These are phyloP conservation scores for Nitzschia sp. DNA, from an alignment of 108 stramenopile species.

Conservation along the genomic window DNA sequence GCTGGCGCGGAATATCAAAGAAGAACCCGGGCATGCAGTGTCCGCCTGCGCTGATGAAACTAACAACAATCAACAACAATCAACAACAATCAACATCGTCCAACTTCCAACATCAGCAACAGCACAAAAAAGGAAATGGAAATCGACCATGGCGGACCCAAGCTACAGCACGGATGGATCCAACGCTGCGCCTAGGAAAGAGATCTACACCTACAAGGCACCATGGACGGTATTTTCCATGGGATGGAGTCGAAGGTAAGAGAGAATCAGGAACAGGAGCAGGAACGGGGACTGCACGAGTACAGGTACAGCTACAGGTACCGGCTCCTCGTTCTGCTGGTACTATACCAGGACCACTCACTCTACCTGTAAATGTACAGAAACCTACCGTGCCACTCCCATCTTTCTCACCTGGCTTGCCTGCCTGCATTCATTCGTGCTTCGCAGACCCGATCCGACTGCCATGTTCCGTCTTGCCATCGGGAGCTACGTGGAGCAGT, in stretches of 20 bases:
- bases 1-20: too few species aligned
- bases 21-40: too few species aligned
- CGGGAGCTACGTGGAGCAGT: slow-evolving; percentile 97
- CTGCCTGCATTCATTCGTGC: not conserved
- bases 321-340: too few species aligned
- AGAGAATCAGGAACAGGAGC: too few species aligned
- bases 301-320: too few species aligned
- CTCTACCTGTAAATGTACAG: not conserved
- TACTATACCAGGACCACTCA: not conserved
- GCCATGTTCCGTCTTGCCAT: slow-evolving; percentile 93
- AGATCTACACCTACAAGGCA: slow-evolving; percentile 98
- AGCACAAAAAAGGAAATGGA: too few species aligned
- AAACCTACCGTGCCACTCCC: too few species aligned
- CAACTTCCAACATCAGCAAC: too few species aligned
- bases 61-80: too few species aligned
- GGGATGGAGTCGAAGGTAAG: slow-evolving; percentile 90
- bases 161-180: slow-evolving; percentile 8
- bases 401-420: not conserved
- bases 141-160: slow-evolving; percentile 24
- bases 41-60: too few species aligned
- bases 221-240: slow-evolving; percentile 96
- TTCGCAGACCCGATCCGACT: slow-evolving; percentile 52
- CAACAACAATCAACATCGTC: too few species aligned
- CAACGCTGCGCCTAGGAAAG: slow-evolving; percentile 63
- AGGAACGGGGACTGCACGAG: too few species aligned